Percentiles rank a stretch among this genome's conserved stretches.
phyloP scores from a whole-genome alignment of 192 early-diverging fungal species.

The Funneliformis geosporum region DNA sequence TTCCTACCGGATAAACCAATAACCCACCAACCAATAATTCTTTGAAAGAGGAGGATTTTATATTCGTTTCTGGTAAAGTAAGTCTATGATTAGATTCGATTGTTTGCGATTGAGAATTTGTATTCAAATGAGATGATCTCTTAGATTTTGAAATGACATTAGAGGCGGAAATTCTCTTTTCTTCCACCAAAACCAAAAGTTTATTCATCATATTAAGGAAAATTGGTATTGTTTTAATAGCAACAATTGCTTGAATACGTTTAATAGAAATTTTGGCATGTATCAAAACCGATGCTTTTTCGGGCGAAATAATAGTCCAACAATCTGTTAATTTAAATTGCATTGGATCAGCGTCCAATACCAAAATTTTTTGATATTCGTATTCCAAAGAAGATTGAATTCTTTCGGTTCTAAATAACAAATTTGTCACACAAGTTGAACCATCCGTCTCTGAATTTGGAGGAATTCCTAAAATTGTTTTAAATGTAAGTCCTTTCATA shows the following conservation, averaged over 20 bases:
- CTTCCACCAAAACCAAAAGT: slow-evolving; percentile 53
- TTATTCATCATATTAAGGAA: slow-evolving; percentile 52
- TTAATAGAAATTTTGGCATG: slow-evolving; percentile 34
- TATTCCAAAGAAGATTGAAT: slow-evolving; percentile 65
- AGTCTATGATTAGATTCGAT: background rate
- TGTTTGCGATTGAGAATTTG: background rate
- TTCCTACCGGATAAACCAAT: slow-evolving; percentile 27
- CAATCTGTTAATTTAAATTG: slow-evolving; percentile 47
- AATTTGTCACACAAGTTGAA: slow-evolving; percentile 41
- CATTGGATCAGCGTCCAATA: slow-evolving; percentile 59
- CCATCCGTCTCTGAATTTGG: slow-evolving; percentile 30
- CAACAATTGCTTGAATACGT: slow-evolving; percentile 34
- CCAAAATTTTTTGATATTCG: slow-evolving; percentile 74
- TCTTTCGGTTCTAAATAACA: slow-evolving; percentile 48
- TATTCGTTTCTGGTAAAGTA: background rate
- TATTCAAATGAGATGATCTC: background rate
- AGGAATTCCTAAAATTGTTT: slow-evolving; percentile 24
- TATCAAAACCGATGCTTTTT: slow-evolving; percentile 37
- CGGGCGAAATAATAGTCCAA: slow-evolving; percentile 44
- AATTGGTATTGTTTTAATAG: slow-evolving; percentile 58
- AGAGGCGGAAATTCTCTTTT: slow-evolving; percentile 44
- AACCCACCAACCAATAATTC: slow-evolving; percentile 17
- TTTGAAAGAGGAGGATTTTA: background rate
- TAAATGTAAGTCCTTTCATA: slow-evolving; percentile 37
- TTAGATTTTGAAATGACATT: slow-evolving; percentile 18